phyloP scores from a whole-genome alignment of 2,329 filamentous ascomycete species.

The Apiospora rasikravindrae region DNA sequence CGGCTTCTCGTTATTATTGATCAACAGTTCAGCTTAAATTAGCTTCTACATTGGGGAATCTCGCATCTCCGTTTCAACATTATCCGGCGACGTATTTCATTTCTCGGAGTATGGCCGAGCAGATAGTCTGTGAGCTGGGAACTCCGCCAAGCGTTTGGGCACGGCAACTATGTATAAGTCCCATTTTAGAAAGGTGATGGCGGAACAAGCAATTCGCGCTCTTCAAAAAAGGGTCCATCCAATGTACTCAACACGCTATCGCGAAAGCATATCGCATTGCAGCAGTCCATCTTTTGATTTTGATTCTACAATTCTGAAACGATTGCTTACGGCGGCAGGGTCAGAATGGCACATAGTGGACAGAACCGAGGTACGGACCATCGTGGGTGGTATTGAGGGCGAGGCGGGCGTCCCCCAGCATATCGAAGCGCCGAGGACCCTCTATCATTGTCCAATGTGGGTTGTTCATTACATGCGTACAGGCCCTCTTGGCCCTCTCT shows the following conservation, averaged over 20 bases:
- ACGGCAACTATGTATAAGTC: not conserved
- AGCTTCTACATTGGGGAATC: not conserved
- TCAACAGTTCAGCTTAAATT: not conserved
- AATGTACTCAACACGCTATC: not conserved
- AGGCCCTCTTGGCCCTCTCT: not conserved
- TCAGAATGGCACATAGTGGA: not conserved
- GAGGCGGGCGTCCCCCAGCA: constrained; percentile 8
- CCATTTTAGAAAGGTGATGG: not conserved
- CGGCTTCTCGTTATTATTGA: not conserved
- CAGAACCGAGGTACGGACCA: constrained; percentile 7
- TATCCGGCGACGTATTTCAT: not conserved
- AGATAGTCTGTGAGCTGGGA: not conserved
- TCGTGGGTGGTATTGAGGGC: not conserved
- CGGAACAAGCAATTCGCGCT: not conserved
- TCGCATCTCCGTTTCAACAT: not conserved
- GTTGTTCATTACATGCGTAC: not conserved
- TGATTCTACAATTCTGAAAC: not conserved
- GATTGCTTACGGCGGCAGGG: not conserved
- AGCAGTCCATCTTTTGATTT: not conserved
- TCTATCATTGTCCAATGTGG: not conserved
- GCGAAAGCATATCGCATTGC: not conserved
- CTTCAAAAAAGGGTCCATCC: not conserved
- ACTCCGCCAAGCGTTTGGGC: not conserved
- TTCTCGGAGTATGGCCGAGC: not conserved
- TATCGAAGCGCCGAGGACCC: constrained; percentile 1